phyloP scores from a whole-genome alignment of 306 rosid species.

The Abrus pulchellus region DNA sequence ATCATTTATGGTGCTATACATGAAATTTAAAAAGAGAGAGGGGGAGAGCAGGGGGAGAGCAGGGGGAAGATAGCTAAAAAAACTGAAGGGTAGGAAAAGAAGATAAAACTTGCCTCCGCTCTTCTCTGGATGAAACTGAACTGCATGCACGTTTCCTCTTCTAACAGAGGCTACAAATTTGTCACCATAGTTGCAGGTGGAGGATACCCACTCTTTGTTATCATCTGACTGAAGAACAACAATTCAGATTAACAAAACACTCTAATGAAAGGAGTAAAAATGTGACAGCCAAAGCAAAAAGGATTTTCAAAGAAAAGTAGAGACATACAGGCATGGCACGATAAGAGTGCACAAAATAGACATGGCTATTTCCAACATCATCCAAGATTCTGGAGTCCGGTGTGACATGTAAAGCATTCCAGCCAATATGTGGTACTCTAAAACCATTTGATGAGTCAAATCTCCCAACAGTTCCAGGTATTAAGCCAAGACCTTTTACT shows the following conservation, averaged over 20 bases:
- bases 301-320: constrained; percentile 27
- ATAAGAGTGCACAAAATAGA: constrained; percentile 96
- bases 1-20: not conserved
- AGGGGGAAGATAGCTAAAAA: not conserved
- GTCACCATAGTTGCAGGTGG: constrained; percentile 91
- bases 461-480: constrained; percentile 92
- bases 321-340: constrained; percentile 85
- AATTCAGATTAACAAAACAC: constrained; percentile 32
- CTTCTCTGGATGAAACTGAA: constrained; percentile 98
- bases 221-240: constrained; percentile 71
- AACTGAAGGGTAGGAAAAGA: constrained; percentile 7
- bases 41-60: not conserved
- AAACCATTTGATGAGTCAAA: constrained; percentile 92
- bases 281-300: constrained; percentile 25
- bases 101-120: constrained; percentile 86
- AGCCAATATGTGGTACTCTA: constrained; percentile 96
- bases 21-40: not conserved
- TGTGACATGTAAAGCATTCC: constrained; percentile 86
- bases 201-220: constrained; percentile 92
- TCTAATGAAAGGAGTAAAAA: constrained; percentile 18
- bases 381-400: constrained; percentile 82
- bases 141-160: constrained; percentile 96
- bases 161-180: constrained; percentile 86
- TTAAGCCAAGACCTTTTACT: constrained; percentile 95
- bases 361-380: constrained; percentile 80